Evolutionary conservation across 768 basidiomycete species (phyloP).

Genomic region (Suillus discolor): DNA sequence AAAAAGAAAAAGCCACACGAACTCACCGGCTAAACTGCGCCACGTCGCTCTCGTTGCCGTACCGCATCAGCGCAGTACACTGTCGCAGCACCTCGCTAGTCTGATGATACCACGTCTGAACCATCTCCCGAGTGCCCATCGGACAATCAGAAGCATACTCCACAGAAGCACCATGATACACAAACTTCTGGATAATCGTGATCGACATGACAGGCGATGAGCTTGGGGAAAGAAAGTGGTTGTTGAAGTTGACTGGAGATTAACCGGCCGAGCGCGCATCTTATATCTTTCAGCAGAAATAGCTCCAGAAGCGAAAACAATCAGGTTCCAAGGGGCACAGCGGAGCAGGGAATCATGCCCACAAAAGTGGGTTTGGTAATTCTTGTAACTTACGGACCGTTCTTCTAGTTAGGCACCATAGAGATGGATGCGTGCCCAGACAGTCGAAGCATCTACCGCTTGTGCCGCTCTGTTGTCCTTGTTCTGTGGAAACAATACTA

Average conservation of each 20-base stretch:
- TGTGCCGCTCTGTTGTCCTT: background rate
- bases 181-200: conserved; percentile 7
- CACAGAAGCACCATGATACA: conserved; percentile 1
- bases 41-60: background rate
- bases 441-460: background rate
- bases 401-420: conserved; percentile 5
- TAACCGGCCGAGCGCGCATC: background rate
- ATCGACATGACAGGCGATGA: background rate
- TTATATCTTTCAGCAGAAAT: conserved; percentile 1
- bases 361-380: conserved; percentile 9
- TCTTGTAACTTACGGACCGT: conserved; percentile 1
- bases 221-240: background rate
- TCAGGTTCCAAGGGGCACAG: background rate
- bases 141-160: conserved; percentile 3
- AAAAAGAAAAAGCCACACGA: background rate
- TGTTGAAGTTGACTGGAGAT: background rate
- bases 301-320: conserved; percentile 3
- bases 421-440: background rate
- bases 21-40: conserved; percentile 6
- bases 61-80: background rate
- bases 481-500: conserved; percentile 1
- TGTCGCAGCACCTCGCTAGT: conserved; percentile 6
- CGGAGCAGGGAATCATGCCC: background rate
- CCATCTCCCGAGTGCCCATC: conserved; percentile 6
- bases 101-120: conserved; percentile 6